Conservation (phyloP, 1,139 yeast genomes). For the Sugiyamaella paludigena region DNA sequence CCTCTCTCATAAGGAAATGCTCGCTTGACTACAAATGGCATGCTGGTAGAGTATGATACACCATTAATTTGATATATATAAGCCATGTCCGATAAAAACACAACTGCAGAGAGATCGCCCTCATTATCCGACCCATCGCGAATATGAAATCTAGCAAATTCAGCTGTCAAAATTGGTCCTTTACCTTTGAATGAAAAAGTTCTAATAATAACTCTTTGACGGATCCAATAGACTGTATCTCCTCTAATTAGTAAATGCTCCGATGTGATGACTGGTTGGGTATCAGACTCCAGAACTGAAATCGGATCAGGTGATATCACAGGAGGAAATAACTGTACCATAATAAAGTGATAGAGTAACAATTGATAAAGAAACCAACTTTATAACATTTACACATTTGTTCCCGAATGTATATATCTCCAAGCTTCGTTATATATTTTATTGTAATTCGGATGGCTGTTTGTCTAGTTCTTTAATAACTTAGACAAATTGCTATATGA, state of each 20-base stretch:
- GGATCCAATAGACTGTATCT: constrained; percentile 43
- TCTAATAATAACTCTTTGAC: constrained; percentile 50
- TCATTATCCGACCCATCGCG: background rate
- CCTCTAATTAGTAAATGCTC: constrained; percentile 6
- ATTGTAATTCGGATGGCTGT: too few species aligned
- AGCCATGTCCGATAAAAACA: constrained; percentile 31
- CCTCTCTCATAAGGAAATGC: constrained; percentile 67
- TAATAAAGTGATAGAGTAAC: background rate
- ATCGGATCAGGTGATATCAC: background rate
- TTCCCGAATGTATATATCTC: too few species aligned
- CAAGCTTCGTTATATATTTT: too few species aligned
- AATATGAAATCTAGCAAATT: constrained; percentile 45
- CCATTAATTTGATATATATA: constrained; percentile 61
- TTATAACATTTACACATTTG: too few species aligned
- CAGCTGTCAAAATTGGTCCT: constrained; percentile 47
- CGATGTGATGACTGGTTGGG: background rate
- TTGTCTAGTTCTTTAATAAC: too few species aligned
- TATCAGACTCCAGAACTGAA: constrained; percentile 1
- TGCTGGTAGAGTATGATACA: constrained; percentile 52
- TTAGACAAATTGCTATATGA: too few species aligned
- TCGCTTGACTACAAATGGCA: constrained; percentile 58
- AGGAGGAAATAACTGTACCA: constrained; percentile 4
- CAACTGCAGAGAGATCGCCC: constrained; percentile 24
- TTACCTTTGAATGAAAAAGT: constrained; percentile 48
- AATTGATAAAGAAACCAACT: too few species aligned